Conservation (phyloP, 805 yeast genomes). For the Pichia gijzeniarum region DNA sequence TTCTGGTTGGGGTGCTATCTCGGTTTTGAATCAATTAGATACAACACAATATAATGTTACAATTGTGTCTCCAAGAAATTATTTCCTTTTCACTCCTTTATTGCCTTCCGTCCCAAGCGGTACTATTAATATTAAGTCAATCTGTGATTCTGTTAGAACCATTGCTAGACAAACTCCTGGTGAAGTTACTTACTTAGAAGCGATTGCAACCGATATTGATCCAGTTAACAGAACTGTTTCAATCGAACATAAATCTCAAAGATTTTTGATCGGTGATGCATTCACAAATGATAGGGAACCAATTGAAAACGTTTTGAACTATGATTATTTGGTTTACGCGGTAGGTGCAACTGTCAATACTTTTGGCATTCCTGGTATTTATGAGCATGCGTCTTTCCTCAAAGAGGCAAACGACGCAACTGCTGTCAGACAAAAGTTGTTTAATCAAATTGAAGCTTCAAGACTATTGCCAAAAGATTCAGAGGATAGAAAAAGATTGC, state of each 20-base stretch:
- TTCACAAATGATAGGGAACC: conserved; percentile 40
- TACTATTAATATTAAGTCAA: conserved; percentile 82
- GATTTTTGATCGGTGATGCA: conserved; percentile 49
- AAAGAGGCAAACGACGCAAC: conserved; percentile 88
- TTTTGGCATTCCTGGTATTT: conserved; percentile 92
- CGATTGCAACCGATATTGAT: conserved; percentile 82
- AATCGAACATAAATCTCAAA: conserved; percentile 50
- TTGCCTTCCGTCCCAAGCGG: conserved; percentile 95
- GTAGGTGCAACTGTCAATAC: conserved; percentile 96
- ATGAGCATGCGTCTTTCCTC: conserved; percentile 78
- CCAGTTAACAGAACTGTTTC: conserved; percentile 58
- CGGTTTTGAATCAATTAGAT: conserved; percentile 77
- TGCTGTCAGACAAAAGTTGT: conserved; percentile 71
- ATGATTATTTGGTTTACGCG: conserved; percentile 84
- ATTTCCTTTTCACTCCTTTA: conserved; percentile 92
- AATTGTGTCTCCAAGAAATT: conserved; percentile 89
- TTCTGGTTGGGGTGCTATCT: conserved; percentile 93
- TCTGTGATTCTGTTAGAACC: conserved; percentile 87
- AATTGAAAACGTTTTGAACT: conserved; percentile 43
- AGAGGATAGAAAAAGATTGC: conserved; percentile 76
- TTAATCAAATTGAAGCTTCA: conserved; percentile 88
- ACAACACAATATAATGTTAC: conserved; percentile 83
- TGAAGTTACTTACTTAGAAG: conserved; percentile 80
- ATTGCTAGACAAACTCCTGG: conserved; percentile 72
- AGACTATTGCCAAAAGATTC: conserved; percentile 62